Conservation (phyloP, 805 yeast genomes). For the Wickerhamomyces hampshirensis region DNA sequence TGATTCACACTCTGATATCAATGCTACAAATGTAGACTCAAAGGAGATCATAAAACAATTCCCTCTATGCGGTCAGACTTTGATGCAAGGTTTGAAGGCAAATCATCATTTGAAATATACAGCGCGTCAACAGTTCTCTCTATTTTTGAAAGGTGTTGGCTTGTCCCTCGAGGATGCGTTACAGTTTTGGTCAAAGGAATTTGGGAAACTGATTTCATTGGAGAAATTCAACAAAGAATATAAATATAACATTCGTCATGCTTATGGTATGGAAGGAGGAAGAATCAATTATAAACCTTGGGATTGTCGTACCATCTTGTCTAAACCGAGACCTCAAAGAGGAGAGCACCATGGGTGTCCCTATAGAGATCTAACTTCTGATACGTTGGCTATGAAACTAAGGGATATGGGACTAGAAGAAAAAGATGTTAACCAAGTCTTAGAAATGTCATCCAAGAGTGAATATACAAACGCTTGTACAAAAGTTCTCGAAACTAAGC, state of each 20-base stretch:
- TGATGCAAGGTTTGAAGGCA: slow-evolving; percentile 55
- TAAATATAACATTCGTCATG: slow-evolving; percentile 81
- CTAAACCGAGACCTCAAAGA: slow-evolving; percentile 62
- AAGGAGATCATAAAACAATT: slow-evolving; percentile 54
- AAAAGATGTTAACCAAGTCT: slow-evolving; percentile 50
- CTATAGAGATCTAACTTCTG: slow-evolving; percentile 69
- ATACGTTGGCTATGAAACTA: slow-evolving; percentile 52
- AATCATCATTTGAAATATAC: slow-evolving; percentile 73
- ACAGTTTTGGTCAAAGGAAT: slow-evolving; percentile 75
- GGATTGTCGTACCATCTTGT: slow-evolving; percentile 75
- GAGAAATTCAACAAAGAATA: slow-evolving; percentile 87
- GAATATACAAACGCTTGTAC: slow-evolving; percentile 88
- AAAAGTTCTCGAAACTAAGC: slow-evolving; percentile 75
- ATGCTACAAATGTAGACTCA: slow-evolving; percentile 53
- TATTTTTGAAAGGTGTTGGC: slow-evolving; percentile 89
- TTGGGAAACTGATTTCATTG: slow-evolving; percentile 55
- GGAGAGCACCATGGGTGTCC: slow-evolving; percentile 92
- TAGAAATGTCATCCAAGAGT: slow-evolving; percentile 62
- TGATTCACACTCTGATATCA: slow-evolving; percentile 42
- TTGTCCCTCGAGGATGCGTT: slow-evolving; percentile 82
- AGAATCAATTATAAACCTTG: slow-evolving; percentile 80
- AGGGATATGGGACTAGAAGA: slow-evolving; percentile 62
- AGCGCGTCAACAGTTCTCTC: slow-evolving; percentile 81
- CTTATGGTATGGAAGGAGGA: slow-evolving; percentile 89
- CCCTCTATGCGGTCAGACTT: slow-evolving; percentile 75